Evolutionary conservation across 768 basidiomycete species (phyloP), one percentile per base, ranked within the genome.

Genomic region (Boletus rubescentipes): DNA sequence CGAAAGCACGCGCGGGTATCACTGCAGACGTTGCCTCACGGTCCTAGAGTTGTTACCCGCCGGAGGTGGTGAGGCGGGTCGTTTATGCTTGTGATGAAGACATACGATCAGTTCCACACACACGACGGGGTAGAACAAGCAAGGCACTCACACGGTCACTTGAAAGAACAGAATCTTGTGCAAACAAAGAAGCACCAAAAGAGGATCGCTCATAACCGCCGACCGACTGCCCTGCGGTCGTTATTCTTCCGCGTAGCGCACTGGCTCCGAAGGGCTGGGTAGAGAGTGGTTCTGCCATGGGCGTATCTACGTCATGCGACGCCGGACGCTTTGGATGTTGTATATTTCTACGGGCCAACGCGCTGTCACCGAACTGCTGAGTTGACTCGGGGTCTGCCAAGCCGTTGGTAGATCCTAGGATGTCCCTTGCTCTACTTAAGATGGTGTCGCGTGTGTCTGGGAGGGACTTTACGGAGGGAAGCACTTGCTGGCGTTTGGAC

Each of bases 391-490:
- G 59, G 35, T 53, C 58, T 12, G 31, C 44, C 9, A 37, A 40
- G 35, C 11, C 42, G 5, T 23, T 42, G 35, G 52, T 21, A 23
- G 56, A 34, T 15, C 62, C 66, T 5, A 80, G 67, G 4, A 80
- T 58, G 26, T 57, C 57, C 14, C 61, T 69, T 16, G 78, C 79
- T 58, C 66, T 73, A 49, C 65, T 67, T 18, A 78, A 35, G 46
- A 80, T 80, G 31, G 31, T 54, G 9, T 66, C 68, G 9, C 85
- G 80, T 6, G 79, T 83, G 39, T 78, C 73, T 5, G 69, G 61
- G n/a, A 80, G 65, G 35, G 65, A 74, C 60, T 73, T 73, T 49
- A 89, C 73, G 9, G 77, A 80, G 39, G 76, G 71, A 43, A 68
- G 54, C 16, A 70, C 62, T 41, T 73, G 68, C 20, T 59, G 61